These are phyloP conservation scores for Phytomonas sp. DNA, from an alignment of 208 protist species.

Conservation along the genomic window DNA sequence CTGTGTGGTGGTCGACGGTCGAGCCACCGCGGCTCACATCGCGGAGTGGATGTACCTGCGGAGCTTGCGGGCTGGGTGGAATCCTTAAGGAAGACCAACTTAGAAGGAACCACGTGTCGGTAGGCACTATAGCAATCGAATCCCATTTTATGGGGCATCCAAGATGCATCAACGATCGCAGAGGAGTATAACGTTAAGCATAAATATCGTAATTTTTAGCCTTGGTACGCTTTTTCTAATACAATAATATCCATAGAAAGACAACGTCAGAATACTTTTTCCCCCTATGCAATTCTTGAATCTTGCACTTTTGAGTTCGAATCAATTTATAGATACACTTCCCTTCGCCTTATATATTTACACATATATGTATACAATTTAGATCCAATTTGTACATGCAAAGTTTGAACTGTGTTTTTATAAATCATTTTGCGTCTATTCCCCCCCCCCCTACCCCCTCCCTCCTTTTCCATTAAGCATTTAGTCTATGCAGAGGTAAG, in stretches of 20 bases:
- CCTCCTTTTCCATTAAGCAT: slow-evolving; percentile 6
- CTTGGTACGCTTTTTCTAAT: background rate
- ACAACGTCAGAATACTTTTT: background rate
- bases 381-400: background rate
- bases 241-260: background rate
- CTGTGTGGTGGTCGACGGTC: slow-evolving; percentile 40
- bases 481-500: background rate
- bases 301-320: slow-evolving; percentile 15
- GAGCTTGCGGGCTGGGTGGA: background rate
- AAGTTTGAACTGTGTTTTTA: background rate
- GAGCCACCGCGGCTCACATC: slow-evolving; percentile 60
- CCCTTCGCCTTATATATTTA: background rate
- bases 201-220: background rate
- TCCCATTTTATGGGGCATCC: background rate
- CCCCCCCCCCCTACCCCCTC: background rate
- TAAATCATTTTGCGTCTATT: background rate
- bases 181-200: slow-evolving; percentile 4
- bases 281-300: slow-evolving; percentile 8
- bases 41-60: slow-evolving; percentile 68
- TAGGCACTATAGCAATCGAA: background rate
- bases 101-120: background rate
- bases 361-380: slow-evolving; percentile 1
- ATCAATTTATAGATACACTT: background rate
- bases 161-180: background rate
- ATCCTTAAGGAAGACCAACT: background rate